Evolutionary conservation across 768 basidiomycete genomes (phyloP), one percentile per base, ranked within the genome.

Genomic region (Psilocybe cubensis): DNA sequence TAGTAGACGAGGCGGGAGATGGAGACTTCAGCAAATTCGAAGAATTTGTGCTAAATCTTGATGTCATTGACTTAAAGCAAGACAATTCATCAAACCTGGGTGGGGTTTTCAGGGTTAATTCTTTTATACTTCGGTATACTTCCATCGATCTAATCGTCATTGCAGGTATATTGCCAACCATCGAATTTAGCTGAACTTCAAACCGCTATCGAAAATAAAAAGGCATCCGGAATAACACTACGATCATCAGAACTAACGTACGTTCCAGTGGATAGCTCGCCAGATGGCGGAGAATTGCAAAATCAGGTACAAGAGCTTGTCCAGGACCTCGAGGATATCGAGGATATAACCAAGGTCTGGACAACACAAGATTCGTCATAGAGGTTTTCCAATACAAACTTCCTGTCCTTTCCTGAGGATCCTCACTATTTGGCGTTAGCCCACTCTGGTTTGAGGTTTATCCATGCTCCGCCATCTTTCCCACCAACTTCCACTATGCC

Each of bases 311-410:
- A 74, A 28, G 65, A 68, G 10, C 71, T 89, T 20, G 70, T 86
- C 18, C 76, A 81, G 41, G 78, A 75, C 4, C 68, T 89, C 48
- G 84, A 86, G 68, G 81, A 74, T 21, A 72, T 83, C 57, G 83
- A 82, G 52, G 88, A 89, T 64, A 81, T 81, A 11, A 70, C 83
- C 54, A 78, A 77, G 54, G 83, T 89, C 23, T 87, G 82, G 74
- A 86, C 85, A 43, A 84, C 79, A 3, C 43, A 64, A 29, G 58
- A 58, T 49, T 58, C 42, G 27, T n/a, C 31, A 17, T 18, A 31
- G 14, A 24, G 52, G 24, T 20, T 40, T 41, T 17, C 10, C 14
- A 8, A 46, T 46, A 25, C 44, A 46, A 28, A 25, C 23, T 48
- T 31, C n/a, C 17, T 48, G 27, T 11, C 6, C 17, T n/a, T 18